Evolutionary conservation across 768 basidiomycete genomes (phyloP).

Genomic region (Tubosaeta sp.): DNA sequence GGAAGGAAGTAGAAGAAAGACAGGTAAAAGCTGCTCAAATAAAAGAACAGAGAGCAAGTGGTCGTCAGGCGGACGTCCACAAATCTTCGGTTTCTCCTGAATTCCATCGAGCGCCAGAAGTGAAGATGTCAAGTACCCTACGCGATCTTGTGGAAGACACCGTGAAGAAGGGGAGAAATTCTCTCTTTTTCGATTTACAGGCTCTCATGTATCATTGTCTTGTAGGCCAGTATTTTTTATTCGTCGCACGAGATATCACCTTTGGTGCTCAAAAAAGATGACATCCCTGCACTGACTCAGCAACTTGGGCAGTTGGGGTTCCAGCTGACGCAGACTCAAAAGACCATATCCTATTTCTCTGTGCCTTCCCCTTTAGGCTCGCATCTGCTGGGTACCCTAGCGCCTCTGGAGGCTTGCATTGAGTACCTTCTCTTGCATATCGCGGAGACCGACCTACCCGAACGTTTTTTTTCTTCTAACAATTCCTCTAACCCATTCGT

Average conservation of each 20-base stretch:
- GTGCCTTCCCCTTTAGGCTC: slow-evolving; percentile 53
- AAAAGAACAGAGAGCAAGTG: slow-evolving; percentile 32
- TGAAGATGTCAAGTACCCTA: slow-evolving; percentile 73
- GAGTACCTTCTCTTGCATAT: slow-evolving; percentile 80
- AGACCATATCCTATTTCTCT: slow-evolving; percentile 54
- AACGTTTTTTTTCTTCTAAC: slow-evolving; percentile 57
- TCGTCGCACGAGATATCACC: slow-evolving; percentile 36
- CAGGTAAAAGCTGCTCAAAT: slow-evolving; percentile 54
- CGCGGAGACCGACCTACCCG: slow-evolving; percentile 85
- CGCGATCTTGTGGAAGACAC: slow-evolving; percentile 79
- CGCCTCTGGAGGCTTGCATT: slow-evolving; percentile 73
- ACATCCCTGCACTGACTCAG: slow-evolving; percentile 38
- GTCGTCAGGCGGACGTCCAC: slow-evolving; percentile 15
- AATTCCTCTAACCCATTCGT: slow-evolving; percentile 71
- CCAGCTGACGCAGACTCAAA: slow-evolving; percentile 46
- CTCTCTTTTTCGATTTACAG: neutral
- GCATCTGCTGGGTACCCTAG: slow-evolving; percentile 53
- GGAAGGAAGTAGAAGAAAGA: slow-evolving; percentile 59
- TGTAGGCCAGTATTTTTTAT: slow-evolving; percentile 49
- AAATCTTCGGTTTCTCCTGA: slow-evolving; percentile 27
- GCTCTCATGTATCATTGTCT: neutral
- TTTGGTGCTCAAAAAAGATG: slow-evolving; percentile 40
- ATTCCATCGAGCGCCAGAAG: slow-evolving; percentile 59
- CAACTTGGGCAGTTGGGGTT: slow-evolving; percentile 71
- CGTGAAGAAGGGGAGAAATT: slow-evolving; percentile 60